Evolutionary conservation across 495 filamentous ascomycete species (phyloP), one percentile per base, ranked within the genome.

Genomic region (Friedmanniomyces simplex): DNA sequence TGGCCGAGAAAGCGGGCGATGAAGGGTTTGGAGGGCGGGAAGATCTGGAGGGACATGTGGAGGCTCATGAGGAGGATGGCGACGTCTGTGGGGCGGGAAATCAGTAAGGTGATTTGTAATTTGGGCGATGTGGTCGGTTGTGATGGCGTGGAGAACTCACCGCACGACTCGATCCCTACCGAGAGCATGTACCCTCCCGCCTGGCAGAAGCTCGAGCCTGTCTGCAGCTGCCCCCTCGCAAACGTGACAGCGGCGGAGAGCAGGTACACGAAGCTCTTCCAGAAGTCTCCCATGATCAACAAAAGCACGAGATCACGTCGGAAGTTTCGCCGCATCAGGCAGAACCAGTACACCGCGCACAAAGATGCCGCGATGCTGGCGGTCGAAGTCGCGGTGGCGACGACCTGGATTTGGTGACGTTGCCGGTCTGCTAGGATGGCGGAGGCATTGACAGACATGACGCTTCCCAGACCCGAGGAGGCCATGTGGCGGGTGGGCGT

Each of bases 261-360:
- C 53, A 85, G 71, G 54, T 82, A 81, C 78, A 80, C 86, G 2
- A 81, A 60, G 12, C 82, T 76, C 67, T 85, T 87, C 65, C 83
- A 78, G 66, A 84, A 74, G 63, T 87, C 83, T 59, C 82, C 83
- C 61, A 78, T 77, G 50, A 90, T 80, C 41, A 63, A 36, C 50
- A 63, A 25, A 55, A 63, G 36, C 10, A 63, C 51, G 0, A 63
- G 55, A 42, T 63, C 60, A 24, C 60, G 86, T 50, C 86, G 78
- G 68, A 88, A 90, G 46, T 73, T 80, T 64, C 82, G 77, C 62
- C 79, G 76, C 85, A 90, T 90, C 63, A 79, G 78, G 42, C 79
- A 70, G 69, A 90, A 87, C 83, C 84, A 88, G 68, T 85, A 89
- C 50, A 84, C 72, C 20, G 81, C 71, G 42, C 74, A 63, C 6